Percentiles rank a stretch among this genome's conserved stretches.
phyloP scores from a whole-genome alignment of 345 rosid genomes.

The Eutrema japonicum region DNA sequence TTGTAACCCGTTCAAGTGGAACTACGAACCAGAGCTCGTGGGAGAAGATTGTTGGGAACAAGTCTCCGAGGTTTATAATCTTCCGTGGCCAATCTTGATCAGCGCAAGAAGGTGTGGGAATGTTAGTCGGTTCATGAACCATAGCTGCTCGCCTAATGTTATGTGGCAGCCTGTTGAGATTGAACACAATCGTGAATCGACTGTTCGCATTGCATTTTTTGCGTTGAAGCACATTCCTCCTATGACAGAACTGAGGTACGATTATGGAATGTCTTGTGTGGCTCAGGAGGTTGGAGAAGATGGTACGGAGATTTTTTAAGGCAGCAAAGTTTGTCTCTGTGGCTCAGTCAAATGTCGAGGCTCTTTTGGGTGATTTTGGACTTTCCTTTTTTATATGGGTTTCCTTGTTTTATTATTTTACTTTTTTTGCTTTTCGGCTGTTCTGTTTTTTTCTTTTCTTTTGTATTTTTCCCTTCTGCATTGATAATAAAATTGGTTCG shows the following conservation, averaged over 20 bases:
- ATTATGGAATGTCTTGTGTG: constrained; percentile 47
- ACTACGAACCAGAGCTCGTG: constrained; percentile 27
- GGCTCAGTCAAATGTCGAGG: constrained; percentile 58
- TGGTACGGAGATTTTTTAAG: neutral
- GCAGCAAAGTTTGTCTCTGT: constrained; percentile 59
- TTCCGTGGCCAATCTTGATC: constrained; percentile 58
- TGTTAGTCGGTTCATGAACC: constrained; percentile 52
- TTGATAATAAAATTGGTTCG: neutral
- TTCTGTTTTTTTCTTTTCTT: neutral
- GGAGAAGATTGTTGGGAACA: constrained; percentile 31
- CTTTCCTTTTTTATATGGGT: neutral
- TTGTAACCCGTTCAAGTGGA: constrained; percentile 27
- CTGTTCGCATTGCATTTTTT: constrained; percentile 45
- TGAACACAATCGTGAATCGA: constrained; percentile 21
- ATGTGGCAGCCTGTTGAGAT: constrained; percentile 64
- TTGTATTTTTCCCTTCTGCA: neutral
- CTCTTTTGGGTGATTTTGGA: constrained; percentile 39
- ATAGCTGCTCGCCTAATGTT: constrained; percentile 52
- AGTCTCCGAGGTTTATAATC: constrained; percentile 30
- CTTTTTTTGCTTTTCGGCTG: neutral
- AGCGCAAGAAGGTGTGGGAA: constrained; percentile 63
- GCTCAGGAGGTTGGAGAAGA: constrained; percentile 24
- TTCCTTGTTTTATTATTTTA: neutral
- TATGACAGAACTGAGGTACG: constrained; percentile 55
- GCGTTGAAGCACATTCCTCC: constrained; percentile 56